Evolutionary conservation across 2,329 filamentous ascomycete species (phyloP), one percentile per base, ranked within the genome.

Genomic region (Sporothrix brunneoviolacea): DNA sequence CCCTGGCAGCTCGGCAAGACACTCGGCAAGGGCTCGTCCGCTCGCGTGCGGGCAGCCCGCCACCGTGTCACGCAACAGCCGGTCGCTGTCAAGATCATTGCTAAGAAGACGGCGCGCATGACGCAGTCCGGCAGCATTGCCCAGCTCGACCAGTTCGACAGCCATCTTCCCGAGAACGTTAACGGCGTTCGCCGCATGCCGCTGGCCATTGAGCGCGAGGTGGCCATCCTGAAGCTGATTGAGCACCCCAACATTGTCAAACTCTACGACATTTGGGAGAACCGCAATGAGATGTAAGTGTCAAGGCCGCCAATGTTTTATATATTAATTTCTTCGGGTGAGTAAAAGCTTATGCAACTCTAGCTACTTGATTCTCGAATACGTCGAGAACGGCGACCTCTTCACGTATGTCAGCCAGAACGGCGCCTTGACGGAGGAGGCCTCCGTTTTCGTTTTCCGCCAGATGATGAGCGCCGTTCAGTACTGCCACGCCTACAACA

Each of bases 181-280:
- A 73, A 79, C 45, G 82, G 83, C 36, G 75, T 84, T 52, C 79
- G 83, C 58, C 77, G 80, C 48, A 90, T 95, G 64, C 91, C 91
- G 1, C 82, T 91, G 61, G 87, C 90, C 1, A 86, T 98, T 54
- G 91, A 97, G 68, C 80, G 93, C 49, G 93, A 98, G 64, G 91
- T 98, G 36, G 90, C 91, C 28, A 94, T 98, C 60, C 89, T 98
- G 79, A 97, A 96, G 70, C 77, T 97, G 52, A 88, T 97, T 54
- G 85, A 95, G 61, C 93, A 98, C 68, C 88, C 86, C 6, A 93
- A 97, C 65, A 91, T 97, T 60, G 91, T 96, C 67, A 88, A 87
- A 58, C 72, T 98, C 9, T 93, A 91, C 64, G 93, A 98, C 68
- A 91, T 98, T 27, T 98, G 91, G 91, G 93, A 98, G 70, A 97